Evolutionary conservation across 306 rosid species (phyloP), one percentile per base, ranked within the genome.

Genomic region (Prunus armeniaca): DNA sequence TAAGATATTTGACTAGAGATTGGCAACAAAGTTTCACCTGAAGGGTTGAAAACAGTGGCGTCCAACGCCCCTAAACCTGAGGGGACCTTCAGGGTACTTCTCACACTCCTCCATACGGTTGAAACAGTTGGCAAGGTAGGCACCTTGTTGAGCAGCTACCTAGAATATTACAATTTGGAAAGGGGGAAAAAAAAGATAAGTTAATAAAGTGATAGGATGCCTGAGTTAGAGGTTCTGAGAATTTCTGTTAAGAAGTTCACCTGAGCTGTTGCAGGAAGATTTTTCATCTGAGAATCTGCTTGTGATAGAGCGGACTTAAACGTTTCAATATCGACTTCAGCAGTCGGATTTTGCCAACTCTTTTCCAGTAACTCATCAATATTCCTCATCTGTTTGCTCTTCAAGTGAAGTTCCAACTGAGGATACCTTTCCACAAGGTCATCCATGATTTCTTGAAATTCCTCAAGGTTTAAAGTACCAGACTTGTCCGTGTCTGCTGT

Each of bases 141-240:
- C 82, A 76, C 92, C 97, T 67, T 90, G 92, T 80, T 92, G 96
- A 27, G 97, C 93, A 81, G 97, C 97, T 69, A 90, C 97, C 97
- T 92, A 79, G 12, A 81, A 46, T 41, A 27, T 68, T 54, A 19
- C 2, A 57, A 32, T 60, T 77, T 55, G 28, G 12, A 20, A 60
- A 74, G 68, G 10, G 57, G 19, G 57, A 3, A 17, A 25, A 69
- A 25, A 74, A 72, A 52, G 52, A 49, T 34, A 10, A 18, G 20
- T n/a, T 34, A 30, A 63, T 60, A 28, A 38, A 1, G 43, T 6
- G 43, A 7, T 38, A 38, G 50, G 38, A 25, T 46, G 15, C 32
- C 11, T 38, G 74, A 76, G 58, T 63, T 47, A 51, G 38, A 27
- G 43, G 9, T 38, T 38, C 43, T 38, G 43, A 7, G 43, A 38